These are phyloP conservation scores for Bassia scoparia DNA, from an alignment of 148 eudicot genomes.

Conservation along the genomic window DNA sequence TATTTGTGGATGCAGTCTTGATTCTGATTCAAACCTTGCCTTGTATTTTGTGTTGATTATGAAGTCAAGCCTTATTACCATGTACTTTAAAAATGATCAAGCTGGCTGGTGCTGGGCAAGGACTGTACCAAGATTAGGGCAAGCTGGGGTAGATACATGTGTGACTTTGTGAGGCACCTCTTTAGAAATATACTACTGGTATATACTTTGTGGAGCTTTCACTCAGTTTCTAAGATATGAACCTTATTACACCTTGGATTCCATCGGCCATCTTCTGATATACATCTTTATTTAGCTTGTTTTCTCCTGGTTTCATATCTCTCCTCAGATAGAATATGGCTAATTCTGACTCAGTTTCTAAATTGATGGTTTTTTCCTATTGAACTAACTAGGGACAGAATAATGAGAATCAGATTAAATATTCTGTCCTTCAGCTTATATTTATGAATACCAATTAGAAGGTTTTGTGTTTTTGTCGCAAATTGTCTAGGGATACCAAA, in stretches of 20 bases:
- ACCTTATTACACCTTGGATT: background rate
- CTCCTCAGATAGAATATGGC: background rate
- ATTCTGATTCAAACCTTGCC: conserved; percentile 3
- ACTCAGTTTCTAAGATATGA: background rate
- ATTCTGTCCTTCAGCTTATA: background rate
- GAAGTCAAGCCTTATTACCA: background rate
- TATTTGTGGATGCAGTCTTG: background rate
- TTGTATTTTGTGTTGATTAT: background rate
- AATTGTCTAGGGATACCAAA: background rate
- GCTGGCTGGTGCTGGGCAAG: conserved; percentile 10
- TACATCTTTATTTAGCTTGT: background rate
- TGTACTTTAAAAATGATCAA: background rate
- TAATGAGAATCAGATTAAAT: background rate
- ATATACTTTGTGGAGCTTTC: background rate
- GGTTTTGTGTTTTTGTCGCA: background rate
- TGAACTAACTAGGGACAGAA: background rate
- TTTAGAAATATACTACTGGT: conserved; percentile 11
- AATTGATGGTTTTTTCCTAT: background rate
- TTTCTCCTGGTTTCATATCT: background rate
- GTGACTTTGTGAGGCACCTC: conserved; percentile 12
- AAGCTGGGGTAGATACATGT: conserved; percentile 12
- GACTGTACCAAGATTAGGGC: conserved; percentile 5
- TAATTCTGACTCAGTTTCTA: background rate
- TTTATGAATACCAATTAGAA: background rate
- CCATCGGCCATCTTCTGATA: background rate